Base-by-base conservation (phyloP, 2,329 filamentous ascomycete genomes). In the Aspergillus tubingensis region DNA sequence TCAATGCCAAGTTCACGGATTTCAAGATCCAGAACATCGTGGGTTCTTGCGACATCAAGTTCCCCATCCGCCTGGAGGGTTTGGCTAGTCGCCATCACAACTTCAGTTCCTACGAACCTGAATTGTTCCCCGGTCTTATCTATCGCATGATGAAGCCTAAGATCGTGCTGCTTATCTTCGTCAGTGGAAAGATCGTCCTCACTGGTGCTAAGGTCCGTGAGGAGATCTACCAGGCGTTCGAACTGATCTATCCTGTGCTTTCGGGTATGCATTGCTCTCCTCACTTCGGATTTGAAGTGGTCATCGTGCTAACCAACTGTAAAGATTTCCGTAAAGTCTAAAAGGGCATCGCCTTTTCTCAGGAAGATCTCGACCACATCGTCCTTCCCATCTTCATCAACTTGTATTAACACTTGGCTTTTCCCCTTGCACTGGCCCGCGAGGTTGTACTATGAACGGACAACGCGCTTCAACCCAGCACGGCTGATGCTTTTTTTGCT, bases 1-100 rank as follows among this genome's bases (percentile, higher is more conserved):
- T 99, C 85, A 96, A 97, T 70, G 94, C 95, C 72, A 97, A 97
- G 86, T 98, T 99, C 80, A 97, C 93, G 68, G 95, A 99, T 79
- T 99, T 99, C 83, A 99, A 98, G 86, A 99, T 99, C 73, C 93
- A 97, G 83, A 99, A 99, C 80, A 98, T 99, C 67, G 95, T 99
- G 68, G 95, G 95, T 66, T 96, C 92, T 62, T 98, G 94, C 79
- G 95, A 99, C 76, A 97, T 99, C 85, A 97, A 97, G 85, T 99
- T 99, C 82, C 95, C 95, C 57, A 97, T 99, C 70, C 92, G 95
- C 68, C 85, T 99, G 61, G 95, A 98, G 78, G 95, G 95, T 80
- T 83, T 99, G 76, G 95, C 95, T 15, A 95, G 90, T 69, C 92
- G 93, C 80, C 95, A 99, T 85, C 94, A 98, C 85, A 96, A 96